Conservation (phyloP, 108 stramenopile genomes). For the Conticribra weissflogii region DNA sequence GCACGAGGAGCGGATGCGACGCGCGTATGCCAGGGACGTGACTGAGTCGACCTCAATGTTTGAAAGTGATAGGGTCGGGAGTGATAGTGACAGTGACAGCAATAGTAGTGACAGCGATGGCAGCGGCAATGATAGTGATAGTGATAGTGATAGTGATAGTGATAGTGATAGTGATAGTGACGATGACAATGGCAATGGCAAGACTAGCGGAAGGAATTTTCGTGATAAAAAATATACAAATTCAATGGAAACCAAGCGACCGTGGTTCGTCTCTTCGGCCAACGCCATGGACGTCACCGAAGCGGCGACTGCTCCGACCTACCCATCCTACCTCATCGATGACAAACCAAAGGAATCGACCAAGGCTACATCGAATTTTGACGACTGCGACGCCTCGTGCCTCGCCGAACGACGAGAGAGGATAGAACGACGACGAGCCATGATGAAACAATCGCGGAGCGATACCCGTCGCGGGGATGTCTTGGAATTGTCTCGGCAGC, state of each 20-base stretch:
- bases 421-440: constrained; percentile 43
- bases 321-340: not conserved
- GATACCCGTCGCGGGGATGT: constrained; percentile 49
- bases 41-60: constrained; percentile 30
- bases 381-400: constrained; percentile 38
- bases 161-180: too few species aligned
- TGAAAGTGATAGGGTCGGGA: too few species aligned
- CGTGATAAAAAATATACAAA: not conserved
- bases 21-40: constrained; percentile 38
- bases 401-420: constrained; percentile 25
- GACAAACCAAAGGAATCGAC: not conserved
- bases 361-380: not conserved
- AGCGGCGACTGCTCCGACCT: not conserved
- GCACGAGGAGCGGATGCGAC: constrained; percentile 36
- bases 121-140: too few species aligned
- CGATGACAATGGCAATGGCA: too few species aligned
- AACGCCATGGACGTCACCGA: constrained; percentile 12
- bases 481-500: constrained; percentile 54
- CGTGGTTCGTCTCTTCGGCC: constrained; percentile 19
- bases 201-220: too few species aligned
- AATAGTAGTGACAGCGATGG: too few species aligned
- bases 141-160: too few species aligned
- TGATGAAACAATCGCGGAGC: constrained; percentile 56
- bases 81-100: too few species aligned
- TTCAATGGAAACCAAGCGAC: constrained; percentile 2